Evolutionary conservation across 106 monocot species (phyloP).

Genomic region (Dendrobium catenatum): DNA sequence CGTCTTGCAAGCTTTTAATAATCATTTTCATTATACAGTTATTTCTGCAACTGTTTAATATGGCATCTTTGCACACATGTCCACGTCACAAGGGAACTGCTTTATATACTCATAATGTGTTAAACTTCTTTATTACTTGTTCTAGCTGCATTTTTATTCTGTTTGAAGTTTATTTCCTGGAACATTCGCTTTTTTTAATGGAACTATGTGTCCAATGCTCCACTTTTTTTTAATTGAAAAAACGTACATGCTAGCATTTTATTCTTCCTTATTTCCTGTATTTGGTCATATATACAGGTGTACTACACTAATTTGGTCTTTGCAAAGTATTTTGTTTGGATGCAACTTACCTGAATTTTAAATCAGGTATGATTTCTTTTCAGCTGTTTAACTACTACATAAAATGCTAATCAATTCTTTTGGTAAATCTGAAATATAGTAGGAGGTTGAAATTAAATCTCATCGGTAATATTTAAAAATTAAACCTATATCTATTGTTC

Average conservation of each 20-base stretch:
- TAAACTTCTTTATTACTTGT: background rate
- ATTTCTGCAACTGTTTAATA: background rate
- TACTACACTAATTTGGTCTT: background rate
- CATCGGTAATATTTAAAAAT: background rate
- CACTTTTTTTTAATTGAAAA: background rate
- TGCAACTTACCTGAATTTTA: background rate
- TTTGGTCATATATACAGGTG: background rate
- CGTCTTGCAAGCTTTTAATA: background rate
- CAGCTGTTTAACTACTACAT: background rate
- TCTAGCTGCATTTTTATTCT: background rate
- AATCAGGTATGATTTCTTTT: slow-evolving; percentile 6
- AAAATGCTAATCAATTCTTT: background rate
- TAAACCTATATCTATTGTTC: background rate
- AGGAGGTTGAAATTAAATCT: background rate
- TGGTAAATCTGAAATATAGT: background rate
- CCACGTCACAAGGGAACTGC: background rate
- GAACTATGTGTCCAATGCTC: background rate
- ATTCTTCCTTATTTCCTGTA: background rate
- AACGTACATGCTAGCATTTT: background rate
- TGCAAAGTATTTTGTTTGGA: background rate
- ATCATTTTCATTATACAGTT: background rate
- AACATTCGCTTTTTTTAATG: background rate
- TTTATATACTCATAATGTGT: background rate
- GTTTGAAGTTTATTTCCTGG: background rate
- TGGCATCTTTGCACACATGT: background rate